Percentiles rank a stretch among this genome's conserved stretches.
Evolutionary conservation across 116 monocot genomes (phyloP).

Genomic region (Papilionanthe hybrid): DNA sequence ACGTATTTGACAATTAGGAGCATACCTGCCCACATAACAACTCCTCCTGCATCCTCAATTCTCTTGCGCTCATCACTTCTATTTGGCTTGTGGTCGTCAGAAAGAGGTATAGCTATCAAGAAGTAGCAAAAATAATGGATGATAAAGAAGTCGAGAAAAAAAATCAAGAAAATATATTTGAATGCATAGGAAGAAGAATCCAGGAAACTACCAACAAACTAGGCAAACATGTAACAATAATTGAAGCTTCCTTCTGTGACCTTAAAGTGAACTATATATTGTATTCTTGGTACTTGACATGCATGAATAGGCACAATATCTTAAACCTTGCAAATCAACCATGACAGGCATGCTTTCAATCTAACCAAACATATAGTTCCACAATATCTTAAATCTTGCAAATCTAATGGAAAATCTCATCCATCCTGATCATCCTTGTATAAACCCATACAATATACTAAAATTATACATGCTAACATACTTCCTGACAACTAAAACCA

Average conservation of each 20-base stretch:
- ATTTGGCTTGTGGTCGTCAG: constrained; percentile 96
- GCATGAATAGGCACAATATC: not conserved
- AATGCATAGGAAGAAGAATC: not conserved
- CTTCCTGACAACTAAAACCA: not conserved
- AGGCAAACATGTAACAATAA: not conserved
- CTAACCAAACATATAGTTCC: not conserved
- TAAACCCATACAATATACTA: not conserved
- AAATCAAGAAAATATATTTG: not conserved
- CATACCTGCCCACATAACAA: constrained; percentile 92
- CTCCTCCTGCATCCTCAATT: constrained; percentile 92
- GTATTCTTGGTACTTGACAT: not conserved
- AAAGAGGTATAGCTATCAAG: constrained; percentile 71
- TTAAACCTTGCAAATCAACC: not conserved
- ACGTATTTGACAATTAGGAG: not conserved
- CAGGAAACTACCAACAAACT: not conserved
- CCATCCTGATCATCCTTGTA: not conserved
- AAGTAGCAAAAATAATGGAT: constrained; percentile 7
- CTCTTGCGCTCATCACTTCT: constrained; percentile 90
- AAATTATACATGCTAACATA: not conserved
- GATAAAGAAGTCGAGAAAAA: not conserved
- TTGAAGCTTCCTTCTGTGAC: not conserved
- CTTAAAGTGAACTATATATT: not conserved
- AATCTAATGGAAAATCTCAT: not conserved
- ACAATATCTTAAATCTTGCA: not conserved
- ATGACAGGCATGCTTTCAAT: not conserved